Percentiles rank a stretch among this genome's conserved stretches.
Evolutionary conservation across 2,329 filamentous ascomycete genomes (phyloP).

Genomic region (Metarhizium humberi): DNA sequence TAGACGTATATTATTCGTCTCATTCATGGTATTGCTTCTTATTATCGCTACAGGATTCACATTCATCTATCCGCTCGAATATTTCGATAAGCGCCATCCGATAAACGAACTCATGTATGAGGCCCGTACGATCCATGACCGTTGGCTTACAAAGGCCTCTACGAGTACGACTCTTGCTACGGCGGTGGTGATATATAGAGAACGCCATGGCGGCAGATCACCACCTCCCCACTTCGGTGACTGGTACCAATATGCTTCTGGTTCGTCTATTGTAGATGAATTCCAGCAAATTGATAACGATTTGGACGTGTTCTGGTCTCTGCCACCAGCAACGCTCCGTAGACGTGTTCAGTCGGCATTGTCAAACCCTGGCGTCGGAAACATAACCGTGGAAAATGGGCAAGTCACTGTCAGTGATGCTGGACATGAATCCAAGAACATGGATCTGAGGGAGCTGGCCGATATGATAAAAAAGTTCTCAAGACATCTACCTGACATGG

Average conservation of each 20-base stretch:
- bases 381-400: conserved; percentile 55
- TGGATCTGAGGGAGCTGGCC: conserved; percentile 35
- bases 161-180: conserved; percentile 36
- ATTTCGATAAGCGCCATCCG: conserved; percentile 30
- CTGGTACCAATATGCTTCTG: conserved; percentile 72
- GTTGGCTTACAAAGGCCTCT: conserved; percentile 38
- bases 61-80: conserved; percentile 18
- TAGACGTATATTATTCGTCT: conserved; percentile 28
- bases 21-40: conserved; percentile 28
- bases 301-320: conserved; percentile 67
- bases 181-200: conserved; percentile 39
- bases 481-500: conserved; percentile 70
- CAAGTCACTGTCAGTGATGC: conserved; percentile 36
- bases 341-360: conserved; percentile 38
- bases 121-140: conserved; percentile 34
- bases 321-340: conserved; percentile 59
- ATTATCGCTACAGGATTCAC: conserved; percentile 28
- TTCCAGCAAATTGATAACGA: conserved; percentile 72
- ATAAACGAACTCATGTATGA: conserved; percentile 40
- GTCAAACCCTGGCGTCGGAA: conserved; percentile 32
- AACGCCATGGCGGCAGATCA: conserved; percentile 50
- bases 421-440: conserved; percentile 20
- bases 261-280: conserved; percentile 68
- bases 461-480: conserved; percentile 65
- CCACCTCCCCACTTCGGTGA: conserved; percentile 76